Conservation (phyloP, 2,329 filamentous ascomycete genomes). For the Diaporthe citriasiana region DNA sequence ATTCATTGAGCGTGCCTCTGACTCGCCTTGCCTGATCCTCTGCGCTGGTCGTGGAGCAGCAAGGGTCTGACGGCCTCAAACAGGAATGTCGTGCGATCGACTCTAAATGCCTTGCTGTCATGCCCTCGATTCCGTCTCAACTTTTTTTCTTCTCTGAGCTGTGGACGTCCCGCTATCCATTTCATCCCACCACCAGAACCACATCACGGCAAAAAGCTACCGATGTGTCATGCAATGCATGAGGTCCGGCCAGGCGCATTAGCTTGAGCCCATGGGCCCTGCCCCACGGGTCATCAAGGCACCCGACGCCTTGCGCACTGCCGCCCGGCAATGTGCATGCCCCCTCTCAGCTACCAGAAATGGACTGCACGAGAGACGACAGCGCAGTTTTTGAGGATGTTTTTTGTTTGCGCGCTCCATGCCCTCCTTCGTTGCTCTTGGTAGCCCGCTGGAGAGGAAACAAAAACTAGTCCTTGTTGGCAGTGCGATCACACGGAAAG, state of each 20-base stretch:
- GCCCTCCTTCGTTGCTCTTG: conserved; percentile 69
- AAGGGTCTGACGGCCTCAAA: conserved; percentile 59
- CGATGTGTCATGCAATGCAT: conserved; percentile 61
- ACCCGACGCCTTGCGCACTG: conserved; percentile 60
- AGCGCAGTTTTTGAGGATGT: conserved; percentile 95
- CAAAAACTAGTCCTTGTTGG: conserved; percentile 96
- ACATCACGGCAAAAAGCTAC: conserved; percentile 56
- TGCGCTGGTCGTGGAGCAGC: conserved; percentile 51
- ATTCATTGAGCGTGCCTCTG: conserved; percentile 43
- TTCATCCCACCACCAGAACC: conserved; percentile 56
- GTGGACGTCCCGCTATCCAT: conserved; percentile 44
- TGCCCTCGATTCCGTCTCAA: conserved; percentile 58
- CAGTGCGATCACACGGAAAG: conserved; percentile 87
- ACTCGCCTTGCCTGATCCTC: conserved; percentile 60
- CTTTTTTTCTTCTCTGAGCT: conserved; percentile 41
- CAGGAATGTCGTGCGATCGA: conserved; percentile 60
- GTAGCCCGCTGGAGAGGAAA: conserved; percentile 75
- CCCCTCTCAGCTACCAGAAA: conserved; percentile 63
- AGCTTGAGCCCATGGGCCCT: conserved; percentile 61
- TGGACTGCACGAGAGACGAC: conserved; percentile 62
- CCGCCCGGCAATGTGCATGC: conserved; percentile 48
- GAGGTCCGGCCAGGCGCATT: conserved; percentile 71
- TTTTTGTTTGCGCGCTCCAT: conserved; percentile 84
- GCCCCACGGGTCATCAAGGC: conserved; percentile 60
- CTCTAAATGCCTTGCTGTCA: conserved; percentile 54